Base-by-base conservation (phyloP, 1,284 basidiomycete species). In the Ganoderma leucocontextum region DNA sequence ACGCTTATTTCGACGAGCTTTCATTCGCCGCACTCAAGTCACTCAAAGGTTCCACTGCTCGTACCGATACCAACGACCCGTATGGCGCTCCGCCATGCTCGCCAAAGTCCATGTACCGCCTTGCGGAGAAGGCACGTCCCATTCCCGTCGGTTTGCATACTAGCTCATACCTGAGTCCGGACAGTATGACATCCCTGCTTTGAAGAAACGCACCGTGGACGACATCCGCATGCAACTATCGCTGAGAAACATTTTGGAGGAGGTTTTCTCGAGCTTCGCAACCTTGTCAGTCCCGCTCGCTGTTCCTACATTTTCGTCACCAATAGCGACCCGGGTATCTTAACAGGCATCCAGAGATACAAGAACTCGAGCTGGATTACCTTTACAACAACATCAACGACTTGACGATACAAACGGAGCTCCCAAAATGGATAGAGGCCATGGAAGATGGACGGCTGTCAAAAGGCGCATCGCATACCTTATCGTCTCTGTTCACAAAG, bases 1-100 rank as follows among this genome's bases (percentile, higher is more conserved):
- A 73, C 60, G 36, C 75, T 8, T 76, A 75, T 55, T 71, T 72
- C 9, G 55, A 49, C 10, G 49, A 59, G 38, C 42, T 75, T 15
- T 22, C 61, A 4, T 77, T 78, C 47, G 68, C 70, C 1, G 74
- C 73, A 1, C 67, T 78, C 12, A 67, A 33, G 19, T 76, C 74
- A 4, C 65, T 65, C 41, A 49, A 49, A 19, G 9, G 47, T 2
- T 49, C 47, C 12, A 49, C 9, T 2, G 10, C 12, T 49, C 47
- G 47, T 5, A 25, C 10, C n/a, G 44, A 38, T n/a, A 19, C 22
- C 33, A 39, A 10, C 15, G 36, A 33, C 19, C 52, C 55, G 2
- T 42, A 64, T 29, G 59, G 44, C 7, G 61, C 67, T 6, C 65
- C 65, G 7, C 59, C 42, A 9, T 70, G 70, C 39, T 75, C 74